phyloP scores from a whole-genome alignment of 1,284 basidiomycete genomes.

The Malassezia cuniculi region DNA sequence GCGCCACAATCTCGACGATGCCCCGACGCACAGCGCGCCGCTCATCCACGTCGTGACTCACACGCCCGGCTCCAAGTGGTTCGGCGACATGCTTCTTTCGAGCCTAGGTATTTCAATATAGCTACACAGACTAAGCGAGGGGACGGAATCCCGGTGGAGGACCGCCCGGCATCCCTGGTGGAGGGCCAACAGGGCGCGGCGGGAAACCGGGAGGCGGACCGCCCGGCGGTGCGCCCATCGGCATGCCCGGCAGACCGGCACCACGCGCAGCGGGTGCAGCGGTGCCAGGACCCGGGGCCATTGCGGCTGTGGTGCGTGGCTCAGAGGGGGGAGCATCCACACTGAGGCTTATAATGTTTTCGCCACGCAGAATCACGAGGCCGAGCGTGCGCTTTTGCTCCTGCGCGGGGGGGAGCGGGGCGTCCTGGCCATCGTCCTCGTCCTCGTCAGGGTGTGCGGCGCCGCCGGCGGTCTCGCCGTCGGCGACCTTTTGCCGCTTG shows the following conservation, averaged over 20 bases:
- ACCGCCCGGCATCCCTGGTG: constrained; percentile 13
- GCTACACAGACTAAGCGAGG: constrained; percentile 3
- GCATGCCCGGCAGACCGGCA: constrained; percentile 70
- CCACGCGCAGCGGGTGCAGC: constrained; percentile 92
- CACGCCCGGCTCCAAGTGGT: constrained; percentile 29
- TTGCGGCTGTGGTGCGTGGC: constrained; percentile 47
- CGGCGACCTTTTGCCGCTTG: constrained; percentile 28
- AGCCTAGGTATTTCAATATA: constrained; percentile 10
- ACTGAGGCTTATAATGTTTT: constrained; percentile 84
- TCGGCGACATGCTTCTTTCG: constrained; percentile 22
- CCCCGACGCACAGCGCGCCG: constrained; percentile 11
- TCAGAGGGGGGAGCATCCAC: constrained; percentile 92
- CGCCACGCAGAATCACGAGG: constrained; percentile 86
- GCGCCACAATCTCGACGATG: background rate
- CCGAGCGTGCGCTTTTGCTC: constrained; percentile 94
- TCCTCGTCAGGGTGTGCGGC: constrained; percentile 11
- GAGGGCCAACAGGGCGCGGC: constrained; percentile 6
- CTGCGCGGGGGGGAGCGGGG: constrained; percentile 54
- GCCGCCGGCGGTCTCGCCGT: constrained; percentile 24
- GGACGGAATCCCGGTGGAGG: constrained; percentile 28
- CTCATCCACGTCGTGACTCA: constrained; percentile 20
- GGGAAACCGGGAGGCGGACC: constrained; percentile 49
- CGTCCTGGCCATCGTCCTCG: constrained; percentile 23
- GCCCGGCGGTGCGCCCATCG: constrained; percentile 49
- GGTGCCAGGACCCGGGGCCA: constrained; percentile 77